These are phyloP conservation scores for Penicillium steckii DNA, from an alignment of 495 filamentous ascomycete genomes.

Conservation along the genomic window DNA sequence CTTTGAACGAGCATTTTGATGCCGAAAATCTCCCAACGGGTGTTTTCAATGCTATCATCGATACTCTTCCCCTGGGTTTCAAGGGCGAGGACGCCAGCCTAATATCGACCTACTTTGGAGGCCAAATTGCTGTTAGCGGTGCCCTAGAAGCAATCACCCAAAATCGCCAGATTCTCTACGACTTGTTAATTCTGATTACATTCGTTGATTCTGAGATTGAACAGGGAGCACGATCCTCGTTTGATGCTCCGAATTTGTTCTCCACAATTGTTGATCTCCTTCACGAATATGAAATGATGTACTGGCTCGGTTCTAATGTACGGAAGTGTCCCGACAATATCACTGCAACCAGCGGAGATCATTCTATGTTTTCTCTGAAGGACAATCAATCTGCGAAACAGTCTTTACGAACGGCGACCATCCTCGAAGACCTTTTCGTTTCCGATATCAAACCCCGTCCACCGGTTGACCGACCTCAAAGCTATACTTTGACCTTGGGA, in stretches of 20 bases:
- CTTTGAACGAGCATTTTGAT: conserved; percentile 38
- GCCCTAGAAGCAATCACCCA: conserved; percentile 76
- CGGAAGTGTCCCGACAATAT: conserved; percentile 30
- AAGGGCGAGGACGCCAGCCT: conserved; percentile 47
- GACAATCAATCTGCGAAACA: conserved; percentile 25
- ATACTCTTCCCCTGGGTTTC: conserved; percentile 38
- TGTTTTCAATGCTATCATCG: conserved; percentile 49
- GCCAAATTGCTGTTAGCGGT: conserved; percentile 66
- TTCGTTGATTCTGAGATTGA: conserved; percentile 80
- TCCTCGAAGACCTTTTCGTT: conserved; percentile 52
- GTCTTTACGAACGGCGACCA: conserved; percentile 31
- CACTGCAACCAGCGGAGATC: conserved; percentile 16
- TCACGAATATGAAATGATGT: conserved; percentile 71
- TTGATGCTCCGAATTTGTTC: conserved; percentile 69
- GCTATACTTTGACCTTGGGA: conserved; percentile 45
- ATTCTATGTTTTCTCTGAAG: conserved; percentile 28
- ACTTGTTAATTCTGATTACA: conserved; percentile 77
- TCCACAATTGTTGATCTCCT: conserved; percentile 63
- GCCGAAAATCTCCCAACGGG: conserved; percentile 49
- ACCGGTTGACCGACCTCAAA: conserved; percentile 39
- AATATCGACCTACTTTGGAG: conserved; percentile 64
- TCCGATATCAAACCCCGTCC: conserved; percentile 46
- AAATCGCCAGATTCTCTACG: conserved; percentile 64
- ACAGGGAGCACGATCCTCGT: conserved; percentile 60
- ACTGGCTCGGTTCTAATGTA: conserved; percentile 70